phyloP scores from a whole-genome alignment of 805 yeast genomes.

The Candida xyloterini region DNA sequence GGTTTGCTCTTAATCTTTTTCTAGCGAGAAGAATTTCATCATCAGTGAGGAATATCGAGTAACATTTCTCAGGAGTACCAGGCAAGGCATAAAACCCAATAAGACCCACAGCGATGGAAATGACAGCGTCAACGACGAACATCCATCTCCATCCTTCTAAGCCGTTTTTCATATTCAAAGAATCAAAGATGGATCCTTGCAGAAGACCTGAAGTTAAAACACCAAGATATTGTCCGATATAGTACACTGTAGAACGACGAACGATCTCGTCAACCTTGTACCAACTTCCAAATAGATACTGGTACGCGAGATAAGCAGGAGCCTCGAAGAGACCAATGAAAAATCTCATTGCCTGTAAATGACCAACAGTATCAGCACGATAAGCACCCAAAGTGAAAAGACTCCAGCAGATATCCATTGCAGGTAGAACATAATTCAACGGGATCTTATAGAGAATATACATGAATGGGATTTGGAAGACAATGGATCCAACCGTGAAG shows the following conservation, averaged over 20 bases:
- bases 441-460: constrained; percentile 39
- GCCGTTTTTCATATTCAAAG: constrained; percentile 22
- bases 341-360: constrained; percentile 59
- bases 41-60: constrained; percentile 36
- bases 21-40: constrained; percentile 44
- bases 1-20: constrained; percentile 39
- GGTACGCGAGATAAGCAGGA: constrained; percentile 58
- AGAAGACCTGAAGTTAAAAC: constrained; percentile 53
- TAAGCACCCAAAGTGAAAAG: constrained; percentile 56
- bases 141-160: constrained; percentile 52
- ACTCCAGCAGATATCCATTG: constrained; percentile 64
- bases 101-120: constrained; percentile 36
- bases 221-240: constrained; percentile 60
- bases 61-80: constrained; percentile 43
- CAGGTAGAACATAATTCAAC: constrained; percentile 49
- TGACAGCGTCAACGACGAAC: constrained; percentile 47
- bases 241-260: constrained; percentile 60
- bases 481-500: constrained; percentile 46
- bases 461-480: constrained; percentile 54
- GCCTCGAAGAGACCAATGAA: constrained; percentile 68
- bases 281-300: constrained; percentile 56
- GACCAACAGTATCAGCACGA: constrained; percentile 46
- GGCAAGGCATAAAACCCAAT: constrained; percentile 43
- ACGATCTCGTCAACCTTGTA: constrained; percentile 53
- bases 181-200: constrained; percentile 37